These are phyloP conservation scores for Aspergillus thermomutatus DNA, from an alignment of 2,329 filamentous ascomycete genomes.

Conservation along the genomic window DNA sequence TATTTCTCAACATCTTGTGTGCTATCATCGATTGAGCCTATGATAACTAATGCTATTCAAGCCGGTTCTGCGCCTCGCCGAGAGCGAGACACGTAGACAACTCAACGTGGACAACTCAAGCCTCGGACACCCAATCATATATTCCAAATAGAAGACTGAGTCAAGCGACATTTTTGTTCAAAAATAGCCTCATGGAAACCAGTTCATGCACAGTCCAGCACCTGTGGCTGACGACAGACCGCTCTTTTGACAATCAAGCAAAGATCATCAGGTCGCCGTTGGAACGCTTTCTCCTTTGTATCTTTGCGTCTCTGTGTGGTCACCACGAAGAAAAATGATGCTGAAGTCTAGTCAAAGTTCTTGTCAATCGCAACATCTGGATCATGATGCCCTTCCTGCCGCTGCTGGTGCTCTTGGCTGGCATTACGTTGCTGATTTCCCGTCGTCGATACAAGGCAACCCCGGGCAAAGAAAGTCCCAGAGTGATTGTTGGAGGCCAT, in stretches of 20 bases:
- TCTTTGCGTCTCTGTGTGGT: background rate
- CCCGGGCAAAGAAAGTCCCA: slow-evolving; percentile 3
- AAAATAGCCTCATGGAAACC: background rate
- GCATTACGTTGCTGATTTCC: slow-evolving; percentile 13
- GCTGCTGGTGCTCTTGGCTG: slow-evolving; percentile 14
- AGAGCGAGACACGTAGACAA: background rate
- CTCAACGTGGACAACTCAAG: background rate
- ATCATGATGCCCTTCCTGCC: slow-evolving; percentile 16
- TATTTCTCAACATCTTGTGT: background rate
- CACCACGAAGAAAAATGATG: background rate
- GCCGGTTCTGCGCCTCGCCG: no score
- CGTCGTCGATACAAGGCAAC: slow-evolving; percentile 12
- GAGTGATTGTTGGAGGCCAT: slow-evolving; percentile 16
- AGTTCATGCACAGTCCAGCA: background rate
- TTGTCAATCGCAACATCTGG: background rate
- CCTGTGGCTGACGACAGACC: background rate
- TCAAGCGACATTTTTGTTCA: background rate
- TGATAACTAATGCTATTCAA: background rate
- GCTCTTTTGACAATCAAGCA: background rate
- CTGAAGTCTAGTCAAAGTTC: background rate
- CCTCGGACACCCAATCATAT: background rate
- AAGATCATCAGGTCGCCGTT: background rate
- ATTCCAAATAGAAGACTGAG: background rate
- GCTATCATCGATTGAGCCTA: background rate
- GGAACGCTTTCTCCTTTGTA: no score